Conservation (phyloP, 345 rosid species). For the Gossypium australe region DNA sequence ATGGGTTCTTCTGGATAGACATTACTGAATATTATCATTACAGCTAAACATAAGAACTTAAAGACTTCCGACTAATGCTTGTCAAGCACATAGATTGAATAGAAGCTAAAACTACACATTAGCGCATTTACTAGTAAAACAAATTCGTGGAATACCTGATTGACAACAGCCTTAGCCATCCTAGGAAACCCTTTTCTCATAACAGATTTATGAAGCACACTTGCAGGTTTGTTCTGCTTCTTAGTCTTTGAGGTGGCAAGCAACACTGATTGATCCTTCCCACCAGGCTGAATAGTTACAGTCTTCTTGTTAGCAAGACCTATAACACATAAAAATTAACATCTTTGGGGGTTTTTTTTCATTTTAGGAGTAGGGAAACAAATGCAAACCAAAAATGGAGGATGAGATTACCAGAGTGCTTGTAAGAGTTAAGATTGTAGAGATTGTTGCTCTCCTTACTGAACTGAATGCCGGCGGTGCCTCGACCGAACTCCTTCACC, state of each 20-base stretch:
- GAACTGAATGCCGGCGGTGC: slow-evolving; percentile 49
- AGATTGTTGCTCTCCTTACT: slow-evolving; percentile 76
- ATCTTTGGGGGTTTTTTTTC: not conserved
- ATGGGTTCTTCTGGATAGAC: too few relatives aligned
- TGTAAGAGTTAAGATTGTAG: slow-evolving; percentile 69
- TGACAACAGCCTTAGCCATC: slow-evolving; percentile 65
- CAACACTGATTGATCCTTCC: slow-evolving; percentile 55
- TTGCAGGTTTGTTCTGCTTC: slow-evolving; percentile 69
- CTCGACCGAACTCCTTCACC: slow-evolving; percentile 71
- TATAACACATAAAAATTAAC: slow-evolving; percentile 7
- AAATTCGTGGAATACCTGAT: slow-evolving; percentile 39
- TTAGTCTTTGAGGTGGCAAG: slow-evolving; percentile 77
- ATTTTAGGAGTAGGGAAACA: not conserved
- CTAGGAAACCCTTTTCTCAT: slow-evolving; percentile 66
- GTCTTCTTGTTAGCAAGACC: slow-evolving; percentile 86
- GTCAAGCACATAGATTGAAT: not conserved
- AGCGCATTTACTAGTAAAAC: not conserved
- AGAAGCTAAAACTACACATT: not conserved
- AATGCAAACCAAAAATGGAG: not conserved
- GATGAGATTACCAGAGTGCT: slow-evolving; percentile 51
- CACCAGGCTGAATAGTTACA: slow-evolving; percentile 63
- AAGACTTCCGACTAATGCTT: too few relatives aligned
- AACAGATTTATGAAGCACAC: slow-evolving; percentile 53
- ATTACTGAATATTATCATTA: too few relatives aligned
- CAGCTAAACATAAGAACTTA: not conserved